Evolutionary conservation across 2,329 filamentous ascomycete species (phyloP).

Genomic region (Colletotrichum tropicale): DNA sequence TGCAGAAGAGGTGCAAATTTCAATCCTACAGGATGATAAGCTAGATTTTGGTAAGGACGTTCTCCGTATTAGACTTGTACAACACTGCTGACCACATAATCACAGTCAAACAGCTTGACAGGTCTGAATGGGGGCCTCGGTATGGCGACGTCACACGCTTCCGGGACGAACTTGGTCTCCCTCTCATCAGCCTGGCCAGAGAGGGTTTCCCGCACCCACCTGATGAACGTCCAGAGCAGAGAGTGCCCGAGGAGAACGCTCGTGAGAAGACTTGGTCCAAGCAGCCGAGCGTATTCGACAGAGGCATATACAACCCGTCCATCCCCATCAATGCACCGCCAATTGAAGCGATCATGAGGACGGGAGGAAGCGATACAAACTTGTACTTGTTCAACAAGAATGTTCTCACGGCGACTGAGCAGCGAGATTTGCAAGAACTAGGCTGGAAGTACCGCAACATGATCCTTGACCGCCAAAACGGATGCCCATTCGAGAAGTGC

Average conservation of each 20-base stretch:
- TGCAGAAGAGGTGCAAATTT: conserved; percentile 23
- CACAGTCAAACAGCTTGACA: background rate
- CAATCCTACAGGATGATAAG: conserved; percentile 10
- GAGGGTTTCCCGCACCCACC: background rate
- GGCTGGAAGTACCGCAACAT: conserved; percentile 37
- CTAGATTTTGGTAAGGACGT: conserved; percentile 1
- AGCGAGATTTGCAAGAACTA: conserved; percentile 38
- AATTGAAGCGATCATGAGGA: conserved; percentile 40
- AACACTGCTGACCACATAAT: background rate
- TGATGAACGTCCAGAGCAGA: background rate
- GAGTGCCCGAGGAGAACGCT: conserved; percentile 12
- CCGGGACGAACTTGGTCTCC: background rate
- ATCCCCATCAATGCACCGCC: conserved; percentile 39
- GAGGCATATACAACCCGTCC: conserved; percentile 28
- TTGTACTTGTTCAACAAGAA: conserved; percentile 40
- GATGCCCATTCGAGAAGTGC: conserved; percentile 45
- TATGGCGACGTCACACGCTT: conserved; percentile 11
- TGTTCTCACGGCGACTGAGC: conserved; percentile 45
- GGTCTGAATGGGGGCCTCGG: conserved; percentile 25
- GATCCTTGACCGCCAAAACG: conserved; percentile 34
- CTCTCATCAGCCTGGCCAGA: background rate
- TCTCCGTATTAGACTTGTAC: background rate
- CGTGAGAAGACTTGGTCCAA: conserved; percentile 33
- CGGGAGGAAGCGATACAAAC: conserved; percentile 25
- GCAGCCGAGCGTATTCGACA: conserved; percentile 31